Evolutionary conservation across 768 basidiomycete genomes (phyloP).

Genomic region (Coprinopsis strossmayeri): DNA sequence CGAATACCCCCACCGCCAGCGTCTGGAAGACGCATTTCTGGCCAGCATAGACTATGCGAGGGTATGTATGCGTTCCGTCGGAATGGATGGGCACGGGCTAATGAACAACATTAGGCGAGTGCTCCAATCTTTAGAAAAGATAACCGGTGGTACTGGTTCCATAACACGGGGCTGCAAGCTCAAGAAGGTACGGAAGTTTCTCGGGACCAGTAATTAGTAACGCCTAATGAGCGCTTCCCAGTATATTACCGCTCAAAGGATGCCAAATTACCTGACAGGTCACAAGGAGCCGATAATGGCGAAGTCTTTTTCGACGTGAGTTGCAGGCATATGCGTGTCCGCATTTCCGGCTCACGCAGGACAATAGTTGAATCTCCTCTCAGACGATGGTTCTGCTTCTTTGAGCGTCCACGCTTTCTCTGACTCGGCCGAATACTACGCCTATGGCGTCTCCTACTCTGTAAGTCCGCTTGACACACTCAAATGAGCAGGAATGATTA

Average conservation of each 20-base stretch:
- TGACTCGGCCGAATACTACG: slow-evolving; percentile 61
- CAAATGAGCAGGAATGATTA: background rate
- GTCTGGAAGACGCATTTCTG: slow-evolving; percentile 53
- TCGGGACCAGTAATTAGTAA: background rate
- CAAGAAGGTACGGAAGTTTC: slow-evolving; percentile 37
- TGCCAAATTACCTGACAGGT: slow-evolving; percentile 46
- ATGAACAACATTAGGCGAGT: too few relatives aligned
- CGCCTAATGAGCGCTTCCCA: slow-evolving; percentile 17
- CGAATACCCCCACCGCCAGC: slow-evolving; percentile 51
- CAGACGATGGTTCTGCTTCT: slow-evolving; percentile 66
- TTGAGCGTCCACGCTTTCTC: slow-evolving; percentile 57
- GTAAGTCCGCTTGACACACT: slow-evolving; percentile 30
- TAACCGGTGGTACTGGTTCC: slow-evolving; percentile 74
- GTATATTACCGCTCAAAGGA: slow-evolving; percentile 59
- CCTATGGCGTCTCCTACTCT: slow-evolving; percentile 70
- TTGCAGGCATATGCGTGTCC: background rate
- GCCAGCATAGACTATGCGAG: slow-evolving; percentile 36
- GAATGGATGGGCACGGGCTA: too few relatives aligned
- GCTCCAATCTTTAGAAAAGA: slow-evolving; percentile 57
- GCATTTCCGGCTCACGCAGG: slow-evolving; percentile 8
- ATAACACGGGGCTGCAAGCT: slow-evolving; percentile 71
- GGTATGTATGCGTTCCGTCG: slow-evolving; percentile 21
- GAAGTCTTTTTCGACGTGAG: slow-evolving; percentile 79
- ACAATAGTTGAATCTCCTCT: slow-evolving; percentile 59
- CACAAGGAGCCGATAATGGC: slow-evolving; percentile 34